Percentiles rank a stretch among this genome's conserved stretches.
phyloP scores from a whole-genome alignment of 31 red algal genomes.

The Odonthalia washingtoniensis region DNA sequence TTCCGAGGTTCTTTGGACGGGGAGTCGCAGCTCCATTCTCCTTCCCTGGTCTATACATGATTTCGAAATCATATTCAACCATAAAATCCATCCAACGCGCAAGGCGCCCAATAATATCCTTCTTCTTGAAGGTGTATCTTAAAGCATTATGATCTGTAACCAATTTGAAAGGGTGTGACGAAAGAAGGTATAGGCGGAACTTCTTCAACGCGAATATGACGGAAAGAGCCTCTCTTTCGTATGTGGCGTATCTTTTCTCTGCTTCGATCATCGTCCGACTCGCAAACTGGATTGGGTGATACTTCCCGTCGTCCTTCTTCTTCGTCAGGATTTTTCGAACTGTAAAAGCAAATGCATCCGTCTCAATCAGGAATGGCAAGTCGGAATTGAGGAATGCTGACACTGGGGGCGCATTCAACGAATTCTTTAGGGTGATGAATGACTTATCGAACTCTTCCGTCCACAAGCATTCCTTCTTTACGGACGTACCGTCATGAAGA shows the following conservation, averaged over 20 bases:
- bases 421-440: background rate
- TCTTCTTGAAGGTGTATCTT: slow-evolving; percentile 2
- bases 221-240: no score
- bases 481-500: background rate
- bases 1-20: no score
- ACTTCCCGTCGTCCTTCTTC: background rate
- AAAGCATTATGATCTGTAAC: background rate
- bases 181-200: no score
- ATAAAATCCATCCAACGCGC: no score
- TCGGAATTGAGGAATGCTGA: background rate
- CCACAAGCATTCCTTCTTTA: background rate
- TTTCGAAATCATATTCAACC: no score
- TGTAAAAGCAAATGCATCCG: background rate
- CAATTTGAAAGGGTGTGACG: background rate
- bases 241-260: no score
- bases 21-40: no score
- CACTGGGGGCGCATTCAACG: background rate
- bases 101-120: background rate
- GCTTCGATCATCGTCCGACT: background rate
- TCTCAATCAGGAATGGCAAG: no score
- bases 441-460: background rate
- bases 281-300: background rate
- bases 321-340: background rate
- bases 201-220: no score
- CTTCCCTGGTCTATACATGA: no score